Conservation (phyloP, 176 grass and related monocot genomes). For the Rhynchospora breviuscula region DNA sequence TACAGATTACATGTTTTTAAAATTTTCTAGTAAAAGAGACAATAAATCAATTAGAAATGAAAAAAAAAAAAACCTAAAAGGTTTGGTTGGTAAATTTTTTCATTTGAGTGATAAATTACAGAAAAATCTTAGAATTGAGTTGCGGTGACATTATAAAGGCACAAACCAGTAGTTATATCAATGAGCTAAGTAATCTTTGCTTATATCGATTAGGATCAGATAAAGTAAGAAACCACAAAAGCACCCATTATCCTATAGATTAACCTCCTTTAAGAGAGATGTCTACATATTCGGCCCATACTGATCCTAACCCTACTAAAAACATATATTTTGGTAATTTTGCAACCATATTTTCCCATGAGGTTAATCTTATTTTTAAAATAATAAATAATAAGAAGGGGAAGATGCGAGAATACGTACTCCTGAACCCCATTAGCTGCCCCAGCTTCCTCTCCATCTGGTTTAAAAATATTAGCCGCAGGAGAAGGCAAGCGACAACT, state of each 20-base stretch:
- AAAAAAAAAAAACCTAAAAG: background rate
- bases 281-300: background rate
- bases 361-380: background rate
- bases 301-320: background rate
- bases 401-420: conserved; percentile 3
- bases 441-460: conserved; percentile 6
- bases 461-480: background rate
- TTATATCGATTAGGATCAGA: background rate
- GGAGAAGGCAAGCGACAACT: conserved; percentile 4
- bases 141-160: background rate
- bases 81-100: background rate
- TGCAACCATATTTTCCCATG: background rate
- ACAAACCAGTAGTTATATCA: background rate
- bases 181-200: background rate
- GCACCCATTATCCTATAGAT: background rate
- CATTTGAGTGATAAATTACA: background rate
- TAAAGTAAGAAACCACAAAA: background rate
- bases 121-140: background rate
- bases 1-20: conserved; percentile 15
- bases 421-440: conserved; percentile 20
- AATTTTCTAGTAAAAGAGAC: background rate
- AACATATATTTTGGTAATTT: background rate
- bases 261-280: background rate
- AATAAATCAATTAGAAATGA: background rate
- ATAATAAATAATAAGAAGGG: background rate